Conservation (phyloP, 768 basidiomycete species). For the Leucocoprinus birnbaumii region DNA sequence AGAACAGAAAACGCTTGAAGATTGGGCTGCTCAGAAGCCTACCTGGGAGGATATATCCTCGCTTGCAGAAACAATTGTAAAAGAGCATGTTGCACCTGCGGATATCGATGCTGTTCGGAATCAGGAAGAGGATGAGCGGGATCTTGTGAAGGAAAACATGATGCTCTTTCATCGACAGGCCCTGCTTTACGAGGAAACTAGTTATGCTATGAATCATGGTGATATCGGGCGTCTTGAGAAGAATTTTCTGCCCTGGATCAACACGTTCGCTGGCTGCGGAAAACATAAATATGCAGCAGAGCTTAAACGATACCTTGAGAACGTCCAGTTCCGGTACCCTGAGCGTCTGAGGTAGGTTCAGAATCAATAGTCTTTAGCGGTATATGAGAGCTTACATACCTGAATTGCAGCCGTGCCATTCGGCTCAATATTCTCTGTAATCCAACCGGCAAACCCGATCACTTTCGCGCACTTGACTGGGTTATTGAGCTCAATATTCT, state of each 20-base stretch:
- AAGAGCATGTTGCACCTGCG: background rate
- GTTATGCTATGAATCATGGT: constrained; percentile 27
- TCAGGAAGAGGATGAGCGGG: background rate
- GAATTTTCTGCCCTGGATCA: constrained; percentile 21
- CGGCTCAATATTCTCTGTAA: background rate
- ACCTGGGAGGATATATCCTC: background rate
- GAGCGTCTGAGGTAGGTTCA: constrained; percentile 10
- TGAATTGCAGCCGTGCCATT: background rate
- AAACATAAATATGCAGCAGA: constrained; percentile 33
- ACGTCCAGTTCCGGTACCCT: constrained; percentile 24
- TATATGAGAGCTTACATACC: constrained; percentile 31
- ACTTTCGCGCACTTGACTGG: constrained; percentile 36
- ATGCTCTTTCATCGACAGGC: constrained; percentile 26
- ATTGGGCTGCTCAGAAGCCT: background rate
- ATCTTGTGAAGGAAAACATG: background rate
- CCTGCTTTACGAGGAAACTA: constrained; percentile 37
- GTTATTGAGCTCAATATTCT: constrained; percentile 38
- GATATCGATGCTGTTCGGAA: no score
- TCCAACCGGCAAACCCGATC: constrained; percentile 18
- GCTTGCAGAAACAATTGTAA: background rate
- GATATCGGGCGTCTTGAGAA: constrained; percentile 29
- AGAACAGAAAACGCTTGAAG: background rate
- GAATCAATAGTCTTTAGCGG: constrained; percentile 12
- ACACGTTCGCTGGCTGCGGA: constrained; percentile 24
- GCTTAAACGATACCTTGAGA: constrained; percentile 23